phyloP scores from a whole-genome alignment of 176 grass and related monocot species.

The Carex littledalei region DNA sequence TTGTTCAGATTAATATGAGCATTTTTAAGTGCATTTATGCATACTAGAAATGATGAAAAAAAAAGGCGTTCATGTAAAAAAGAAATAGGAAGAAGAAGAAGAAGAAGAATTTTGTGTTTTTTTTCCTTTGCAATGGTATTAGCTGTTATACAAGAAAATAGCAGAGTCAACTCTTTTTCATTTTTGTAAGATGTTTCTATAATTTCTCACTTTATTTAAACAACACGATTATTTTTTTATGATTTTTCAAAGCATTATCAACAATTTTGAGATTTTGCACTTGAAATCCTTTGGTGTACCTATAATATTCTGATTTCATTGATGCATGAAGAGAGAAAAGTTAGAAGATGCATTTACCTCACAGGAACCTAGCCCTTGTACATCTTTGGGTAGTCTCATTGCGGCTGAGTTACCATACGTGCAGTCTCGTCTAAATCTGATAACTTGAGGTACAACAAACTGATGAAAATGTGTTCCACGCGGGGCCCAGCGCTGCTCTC shows the following conservation, averaged over 20 bases:
- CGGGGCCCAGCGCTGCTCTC: conserved; percentile 82
- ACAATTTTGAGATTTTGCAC: background rate
- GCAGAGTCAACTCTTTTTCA: background rate
- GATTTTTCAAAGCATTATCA: background rate
- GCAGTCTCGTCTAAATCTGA: conserved; percentile 77
- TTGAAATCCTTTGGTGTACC: no score
- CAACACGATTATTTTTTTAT: background rate
- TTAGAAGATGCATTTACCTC: conserved; percentile 41
- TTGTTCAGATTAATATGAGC: background rate
- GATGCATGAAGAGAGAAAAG: background rate
- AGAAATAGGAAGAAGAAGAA: no score
- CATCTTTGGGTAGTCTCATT: conserved; percentile 90
- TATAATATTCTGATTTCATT: background rate
- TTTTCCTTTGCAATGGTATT: no score
- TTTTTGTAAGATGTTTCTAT: background rate
- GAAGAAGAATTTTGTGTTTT: no score
- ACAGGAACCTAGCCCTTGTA: conserved; percentile 62
- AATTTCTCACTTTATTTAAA: background rate
- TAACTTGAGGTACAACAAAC: conserved; percentile 91
- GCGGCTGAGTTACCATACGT: conserved; percentile 83
- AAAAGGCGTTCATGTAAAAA: background rate
- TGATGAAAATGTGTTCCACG: conserved; percentile 92
- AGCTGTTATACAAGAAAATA: background rate
- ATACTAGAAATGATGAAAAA: background rate
- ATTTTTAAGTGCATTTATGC: background rate